Conservation (phyloP, 306 rosid species). For the Cicer chorassanicum region DNA sequence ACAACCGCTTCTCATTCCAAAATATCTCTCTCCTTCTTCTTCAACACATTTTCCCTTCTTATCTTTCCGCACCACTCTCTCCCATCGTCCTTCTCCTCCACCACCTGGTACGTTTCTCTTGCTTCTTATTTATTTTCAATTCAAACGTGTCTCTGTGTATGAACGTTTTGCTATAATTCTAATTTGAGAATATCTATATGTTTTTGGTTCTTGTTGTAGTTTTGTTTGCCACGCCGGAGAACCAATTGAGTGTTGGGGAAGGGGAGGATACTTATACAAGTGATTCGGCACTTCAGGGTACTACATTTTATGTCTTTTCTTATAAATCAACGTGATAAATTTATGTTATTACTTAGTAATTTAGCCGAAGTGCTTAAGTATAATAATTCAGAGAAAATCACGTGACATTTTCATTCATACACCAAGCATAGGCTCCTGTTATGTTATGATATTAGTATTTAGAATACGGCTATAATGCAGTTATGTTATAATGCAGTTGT, state of each 20-base stretch:
- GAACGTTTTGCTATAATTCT: neutral
- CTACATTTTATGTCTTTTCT: neutral
- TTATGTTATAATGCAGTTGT: conserved; percentile 5
- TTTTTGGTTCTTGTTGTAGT: conserved; percentile 50
- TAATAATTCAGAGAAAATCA: conserved; percentile 1
- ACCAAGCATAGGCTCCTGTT: neutral
- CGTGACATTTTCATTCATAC: conserved; percentile 2
- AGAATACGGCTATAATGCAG: neutral
- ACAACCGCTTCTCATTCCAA: conserved; percentile 38
- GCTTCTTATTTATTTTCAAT: neutral
- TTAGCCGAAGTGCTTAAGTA: neutral
- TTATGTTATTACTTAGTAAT: neutral
- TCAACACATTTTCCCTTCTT: conserved; percentile 35
- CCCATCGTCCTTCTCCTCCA: conserved; percentile 43
- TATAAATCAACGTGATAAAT: neutral
- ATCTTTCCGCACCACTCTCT: conserved; percentile 43
- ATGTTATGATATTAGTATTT: conserved; percentile 12
- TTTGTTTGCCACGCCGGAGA: conserved; percentile 67
- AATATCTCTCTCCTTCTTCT: conserved; percentile 8
- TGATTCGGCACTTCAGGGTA: conserved; percentile 91
- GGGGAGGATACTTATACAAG: conserved; percentile 53
- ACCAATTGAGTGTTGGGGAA: conserved; percentile 59
- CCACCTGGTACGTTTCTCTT: conserved; percentile 50
- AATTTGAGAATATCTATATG: neutral
- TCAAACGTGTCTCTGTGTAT: neutral